Conservation (phyloP, 768 basidiomycete genomes). For the Sutorius australiensis region DNA sequence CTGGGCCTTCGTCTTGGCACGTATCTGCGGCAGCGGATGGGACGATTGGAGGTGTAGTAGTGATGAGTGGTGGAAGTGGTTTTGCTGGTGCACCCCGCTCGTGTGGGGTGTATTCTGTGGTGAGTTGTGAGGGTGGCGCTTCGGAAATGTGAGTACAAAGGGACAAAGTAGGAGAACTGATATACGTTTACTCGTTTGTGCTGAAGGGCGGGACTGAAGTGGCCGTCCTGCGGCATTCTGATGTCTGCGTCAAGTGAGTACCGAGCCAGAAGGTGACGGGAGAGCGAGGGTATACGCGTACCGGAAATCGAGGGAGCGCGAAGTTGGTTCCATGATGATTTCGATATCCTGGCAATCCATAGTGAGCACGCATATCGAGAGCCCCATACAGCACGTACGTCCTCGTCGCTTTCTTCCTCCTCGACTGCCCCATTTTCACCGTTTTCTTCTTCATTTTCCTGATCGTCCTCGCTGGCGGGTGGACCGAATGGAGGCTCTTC, state of each 20-base stretch:
- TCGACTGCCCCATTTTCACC: slow-evolving; percentile 41
- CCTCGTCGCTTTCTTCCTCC: slow-evolving; percentile 45
- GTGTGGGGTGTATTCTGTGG: slow-evolving; percentile 79
- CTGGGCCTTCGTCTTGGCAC: slow-evolving; percentile 48
- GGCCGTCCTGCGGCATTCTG: slow-evolving; percentile 32
- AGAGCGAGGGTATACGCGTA: slow-evolving; percentile 27
- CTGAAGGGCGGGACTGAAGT: slow-evolving; percentile 28
- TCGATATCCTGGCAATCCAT: slow-evolving; percentile 64
- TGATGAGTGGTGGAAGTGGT: slow-evolving; percentile 13
- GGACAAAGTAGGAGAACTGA: neutral
- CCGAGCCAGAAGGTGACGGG: neutral
- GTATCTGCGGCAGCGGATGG: slow-evolving; percentile 19
- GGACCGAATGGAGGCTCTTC: slow-evolving; percentile 32
- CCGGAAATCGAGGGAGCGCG: slow-evolving; percentile 75
- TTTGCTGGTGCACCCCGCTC: slow-evolving; percentile 51
- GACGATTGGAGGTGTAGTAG: slow-evolving; percentile 20
- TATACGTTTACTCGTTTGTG: slow-evolving; percentile 32
- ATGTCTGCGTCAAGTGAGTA: slow-evolving; percentile 28
- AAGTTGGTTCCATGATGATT: slow-evolving; percentile 81
- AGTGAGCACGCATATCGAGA: slow-evolving; percentile 4
- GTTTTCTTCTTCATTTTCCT: slow-evolving; percentile 28
- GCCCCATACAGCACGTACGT: slow-evolving; percentile 33
- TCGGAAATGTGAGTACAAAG: slow-evolving; percentile 6
- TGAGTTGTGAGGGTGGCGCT: slow-evolving; percentile 54
- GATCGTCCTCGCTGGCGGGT: slow-evolving; percentile 18